A percentile compares a stretch with the other conserved stretches of the same genome.
Conservation (phyloP, 176 grass and related monocot genomes). For the Triticum timopheevii region DNA sequence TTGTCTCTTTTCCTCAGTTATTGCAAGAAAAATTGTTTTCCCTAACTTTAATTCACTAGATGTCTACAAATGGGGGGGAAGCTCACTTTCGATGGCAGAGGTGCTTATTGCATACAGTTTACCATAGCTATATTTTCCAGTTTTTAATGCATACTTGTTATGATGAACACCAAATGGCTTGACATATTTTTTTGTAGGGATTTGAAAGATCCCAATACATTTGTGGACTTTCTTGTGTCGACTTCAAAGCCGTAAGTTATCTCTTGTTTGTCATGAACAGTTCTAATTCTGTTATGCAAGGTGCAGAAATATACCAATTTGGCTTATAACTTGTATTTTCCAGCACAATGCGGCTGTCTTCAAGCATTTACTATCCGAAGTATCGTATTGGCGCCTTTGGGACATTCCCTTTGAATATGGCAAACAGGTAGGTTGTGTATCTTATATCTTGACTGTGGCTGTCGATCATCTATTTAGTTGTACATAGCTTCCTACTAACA, state of each 20-base stretch:
- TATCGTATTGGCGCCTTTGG: conserved; percentile 58
- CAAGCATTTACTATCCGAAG: conserved; percentile 49
- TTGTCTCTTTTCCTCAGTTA: too few species aligned
- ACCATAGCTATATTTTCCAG: neutral
- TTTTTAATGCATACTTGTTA: too few species aligned
- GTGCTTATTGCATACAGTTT: conserved; percentile 9
- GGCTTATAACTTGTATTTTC: neutral
- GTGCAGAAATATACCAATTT: neutral
- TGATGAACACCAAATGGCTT: neutral
- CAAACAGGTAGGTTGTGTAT: conserved; percentile 36
- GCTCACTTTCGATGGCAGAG: conserved; percentile 63
- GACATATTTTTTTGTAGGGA: conserved; percentile 24
- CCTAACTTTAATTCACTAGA: conserved; percentile 43
- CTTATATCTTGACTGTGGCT: neutral
- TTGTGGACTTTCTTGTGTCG: conserved; percentile 54
- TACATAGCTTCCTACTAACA: neutral
- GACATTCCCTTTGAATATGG: conserved; percentile 50
- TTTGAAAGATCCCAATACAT: conserved; percentile 57
- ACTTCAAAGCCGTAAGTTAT: conserved; percentile 48
- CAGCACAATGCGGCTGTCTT: conserved; percentile 49
- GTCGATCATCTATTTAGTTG: neutral
- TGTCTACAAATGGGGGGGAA: conserved; percentile 38
- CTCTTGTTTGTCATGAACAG: too few species aligned
- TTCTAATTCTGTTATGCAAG: too few species aligned
- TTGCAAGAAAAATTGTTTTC: too few species aligned